These are phyloP conservation scores for Leccinum insolens DNA, from an alignment of 1,284 basidiomycete species.

Conservation along the genomic window DNA sequence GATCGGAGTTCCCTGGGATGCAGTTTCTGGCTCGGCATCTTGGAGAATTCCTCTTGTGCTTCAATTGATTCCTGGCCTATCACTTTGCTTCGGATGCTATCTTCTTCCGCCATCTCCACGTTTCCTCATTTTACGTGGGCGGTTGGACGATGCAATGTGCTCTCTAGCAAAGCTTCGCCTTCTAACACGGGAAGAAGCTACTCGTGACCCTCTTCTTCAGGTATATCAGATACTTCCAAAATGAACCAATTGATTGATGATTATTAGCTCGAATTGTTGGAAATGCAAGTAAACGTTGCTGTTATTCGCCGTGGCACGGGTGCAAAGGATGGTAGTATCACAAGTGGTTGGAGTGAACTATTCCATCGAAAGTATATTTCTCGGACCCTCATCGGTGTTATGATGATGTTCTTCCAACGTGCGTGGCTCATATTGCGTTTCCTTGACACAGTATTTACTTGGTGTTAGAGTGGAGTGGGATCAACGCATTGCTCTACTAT, in stretches of 20 bases:
- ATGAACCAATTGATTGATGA: slow-evolving; percentile 2
- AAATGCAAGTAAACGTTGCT: slow-evolving; percentile 68
- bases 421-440: slow-evolving; percentile 27
- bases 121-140: slow-evolving; percentile 60
- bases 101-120: slow-evolving; percentile 77
- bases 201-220: slow-evolving; percentile 56
- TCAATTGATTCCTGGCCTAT: slow-evolving; percentile 69
- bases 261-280: slow-evolving; percentile 65
- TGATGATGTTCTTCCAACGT: slow-evolving; percentile 84
- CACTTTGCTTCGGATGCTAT: slow-evolving; percentile 64
- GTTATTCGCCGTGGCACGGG: slow-evolving; percentile 43
- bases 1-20: neutral
- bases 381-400: slow-evolving; percentile 67
- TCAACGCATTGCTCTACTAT: slow-evolving; percentile 81
- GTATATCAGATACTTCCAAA: slow-evolving; percentile 28
- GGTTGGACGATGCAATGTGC: slow-evolving; percentile 52
- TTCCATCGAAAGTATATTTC: slow-evolving; percentile 54
- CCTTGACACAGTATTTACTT: slow-evolving; percentile 1
- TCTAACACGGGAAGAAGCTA: slow-evolving; percentile 39
- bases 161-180: slow-evolving; percentile 59
- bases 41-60: slow-evolving; percentile 79
- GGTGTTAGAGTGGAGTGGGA: slow-evolving; percentile 75
- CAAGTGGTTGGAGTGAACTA: slow-evolving; percentile 53
- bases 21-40: slow-evolving; percentile 61
- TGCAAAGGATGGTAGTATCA: slow-evolving; percentile 20